Conservation (phyloP, 257 asterid species). For the Lavandula angustifolia region DNA sequence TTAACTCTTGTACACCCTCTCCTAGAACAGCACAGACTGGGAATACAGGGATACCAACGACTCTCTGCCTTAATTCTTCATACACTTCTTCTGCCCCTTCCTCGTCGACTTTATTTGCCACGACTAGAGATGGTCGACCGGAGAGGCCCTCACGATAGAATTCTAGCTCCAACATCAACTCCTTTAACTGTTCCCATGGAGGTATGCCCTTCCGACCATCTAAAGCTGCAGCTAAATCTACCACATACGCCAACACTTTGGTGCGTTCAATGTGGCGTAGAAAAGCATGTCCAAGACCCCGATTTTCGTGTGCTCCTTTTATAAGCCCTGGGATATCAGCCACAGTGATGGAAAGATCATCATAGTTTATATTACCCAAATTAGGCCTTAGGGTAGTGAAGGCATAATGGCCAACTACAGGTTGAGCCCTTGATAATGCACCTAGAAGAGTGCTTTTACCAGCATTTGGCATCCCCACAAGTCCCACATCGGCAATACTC, state of each 20-base stretch:
- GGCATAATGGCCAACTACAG: conserved; percentile 81
- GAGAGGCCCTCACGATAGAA: conserved; percentile 70
- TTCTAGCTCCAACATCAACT: conserved; percentile 74
- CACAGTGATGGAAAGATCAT: conserved; percentile 75
- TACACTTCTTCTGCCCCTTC: conserved; percentile 71
- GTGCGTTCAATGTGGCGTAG: conserved; percentile 89
- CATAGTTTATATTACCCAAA: conserved; percentile 66
- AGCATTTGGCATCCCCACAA: conserved; percentile 94
- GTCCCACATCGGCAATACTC: conserved; percentile 94
- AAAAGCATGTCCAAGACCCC: conserved; percentile 94
- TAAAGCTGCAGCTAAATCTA: conserved; percentile 66
- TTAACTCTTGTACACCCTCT: conserved; percentile 77
- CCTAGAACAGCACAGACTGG: conserved; percentile 92
- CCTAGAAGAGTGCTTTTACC: conserved; percentile 98
- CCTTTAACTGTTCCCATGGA: conserved; percentile 84
- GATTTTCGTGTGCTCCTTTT: conserved; percentile 85
- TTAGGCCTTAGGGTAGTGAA: conserved; percentile 96
- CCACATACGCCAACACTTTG: conserved; percentile 77
- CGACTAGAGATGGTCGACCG: conserved; percentile 65
- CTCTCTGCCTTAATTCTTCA: conserved; percentile 68
- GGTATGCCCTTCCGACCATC: conserved; percentile 74
- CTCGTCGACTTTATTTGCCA: conserved; percentile 87
- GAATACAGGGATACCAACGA: conserved; percentile 53
- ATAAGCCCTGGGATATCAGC: conserved; percentile 93
- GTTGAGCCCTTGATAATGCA: conserved; percentile 84